Conservation (phyloP, 257 asterid species). For the Fraxinus americana region DNA sequence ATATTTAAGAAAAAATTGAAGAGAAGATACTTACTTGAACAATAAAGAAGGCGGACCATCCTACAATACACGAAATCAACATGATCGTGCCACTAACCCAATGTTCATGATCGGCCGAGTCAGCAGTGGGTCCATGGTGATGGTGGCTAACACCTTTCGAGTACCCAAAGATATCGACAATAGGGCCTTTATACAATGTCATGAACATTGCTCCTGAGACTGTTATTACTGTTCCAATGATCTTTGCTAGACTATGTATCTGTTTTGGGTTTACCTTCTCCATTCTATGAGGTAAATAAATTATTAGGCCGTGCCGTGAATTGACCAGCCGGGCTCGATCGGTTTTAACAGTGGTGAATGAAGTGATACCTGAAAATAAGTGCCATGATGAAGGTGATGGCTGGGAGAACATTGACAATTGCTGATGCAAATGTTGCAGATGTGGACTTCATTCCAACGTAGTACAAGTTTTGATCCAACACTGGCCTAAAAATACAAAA, state of each 20-base stretch:
- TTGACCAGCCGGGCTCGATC: background rate
- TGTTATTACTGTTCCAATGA: conserved; percentile 76
- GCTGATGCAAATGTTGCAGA: conserved; percentile 95
- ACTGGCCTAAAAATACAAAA: conserved; percentile 64
- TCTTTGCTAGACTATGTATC: conserved; percentile 68
- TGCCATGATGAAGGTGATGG: conserved; percentile 86
- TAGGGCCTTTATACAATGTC: conserved; percentile 90
- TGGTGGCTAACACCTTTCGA: conserved; percentile 43
- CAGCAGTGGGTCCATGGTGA: conserved; percentile 32
- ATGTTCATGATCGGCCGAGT: conserved; percentile 44
- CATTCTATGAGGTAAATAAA: conserved; percentile 40
- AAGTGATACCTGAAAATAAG: conserved; percentile 69
- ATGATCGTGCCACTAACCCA: conserved; percentile 76
- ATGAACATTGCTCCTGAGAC: conserved; percentile 93
- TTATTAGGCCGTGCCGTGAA: background rate
- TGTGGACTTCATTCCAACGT: conserved; percentile 73
- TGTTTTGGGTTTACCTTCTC: conserved; percentile 66
- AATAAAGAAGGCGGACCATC: conserved; percentile 88
- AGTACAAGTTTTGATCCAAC: conserved; percentile 85
- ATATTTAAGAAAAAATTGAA: background rate
- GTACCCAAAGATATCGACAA: conserved; percentile 58
- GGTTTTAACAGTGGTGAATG: background rate
- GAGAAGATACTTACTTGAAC: conserved; percentile 51
- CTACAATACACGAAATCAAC: conserved; percentile 60
- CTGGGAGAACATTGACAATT: conserved; percentile 80